Conservation (phyloP, 2,329 filamentous ascomycete genomes). For the Aspergillus eucalypticola region DNA sequence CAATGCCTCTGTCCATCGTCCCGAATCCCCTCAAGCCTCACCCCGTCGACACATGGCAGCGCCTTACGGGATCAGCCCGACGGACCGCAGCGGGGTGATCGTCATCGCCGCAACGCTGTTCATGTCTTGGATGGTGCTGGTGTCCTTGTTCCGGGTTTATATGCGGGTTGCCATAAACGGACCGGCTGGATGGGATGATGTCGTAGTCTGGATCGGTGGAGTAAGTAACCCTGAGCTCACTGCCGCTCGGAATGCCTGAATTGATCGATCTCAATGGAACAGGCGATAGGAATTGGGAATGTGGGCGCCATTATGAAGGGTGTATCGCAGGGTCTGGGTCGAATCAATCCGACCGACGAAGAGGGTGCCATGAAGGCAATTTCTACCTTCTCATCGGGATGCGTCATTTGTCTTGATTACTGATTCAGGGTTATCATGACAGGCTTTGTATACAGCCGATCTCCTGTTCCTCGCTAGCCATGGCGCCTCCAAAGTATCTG, state of each 20-base stretch:
- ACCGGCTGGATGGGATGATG: conserved; percentile 25
- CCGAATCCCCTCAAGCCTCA: background rate
- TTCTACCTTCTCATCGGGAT: conserved; percentile 1
- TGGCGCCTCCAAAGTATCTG: conserved; percentile 29
- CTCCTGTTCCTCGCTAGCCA: conserved; percentile 31
- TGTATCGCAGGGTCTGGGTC: conserved; percentile 27
- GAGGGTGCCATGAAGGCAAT: conserved; percentile 15
- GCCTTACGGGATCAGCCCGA: conserved; percentile 18
- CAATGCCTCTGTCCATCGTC: background rate
- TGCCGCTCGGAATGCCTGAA: too few relatives aligned
- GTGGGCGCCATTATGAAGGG: conserved; percentile 25
- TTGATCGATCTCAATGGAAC: background rate
- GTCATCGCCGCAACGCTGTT: conserved; percentile 21
- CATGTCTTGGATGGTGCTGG: conserved; percentile 27
- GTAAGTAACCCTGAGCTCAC: conserved; percentile 10
- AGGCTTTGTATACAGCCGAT: conserved; percentile 18
- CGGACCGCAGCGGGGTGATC: conserved; percentile 20
- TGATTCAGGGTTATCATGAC: background rate
- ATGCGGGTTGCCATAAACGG: conserved; percentile 28
- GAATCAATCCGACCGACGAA: conserved; percentile 13
- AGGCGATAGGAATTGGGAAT: conserved; percentile 25
- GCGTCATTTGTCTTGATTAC: too few relatives aligned
- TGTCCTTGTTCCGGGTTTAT: conserved; percentile 23
- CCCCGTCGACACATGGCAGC: background rate
- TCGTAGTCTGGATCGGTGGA: conserved; percentile 18